These are phyloP conservation scores for Macrocybe gigantea DNA, from an alignment of 768 basidiomycete genomes.

Conservation along the genomic window DNA sequence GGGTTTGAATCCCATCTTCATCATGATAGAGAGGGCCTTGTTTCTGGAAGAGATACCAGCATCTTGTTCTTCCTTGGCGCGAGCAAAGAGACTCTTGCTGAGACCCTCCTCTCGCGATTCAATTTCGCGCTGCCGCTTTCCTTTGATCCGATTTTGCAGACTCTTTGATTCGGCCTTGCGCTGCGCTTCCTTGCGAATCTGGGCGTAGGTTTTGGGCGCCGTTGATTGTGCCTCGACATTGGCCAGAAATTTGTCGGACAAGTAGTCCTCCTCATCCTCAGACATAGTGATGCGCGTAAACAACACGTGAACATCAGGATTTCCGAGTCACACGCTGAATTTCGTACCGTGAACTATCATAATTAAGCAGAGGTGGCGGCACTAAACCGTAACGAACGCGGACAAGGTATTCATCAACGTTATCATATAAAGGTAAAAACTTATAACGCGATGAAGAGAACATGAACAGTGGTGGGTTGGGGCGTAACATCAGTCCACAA, in stretches of 20 bases:
- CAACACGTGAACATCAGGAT: slow-evolving; percentile 10
- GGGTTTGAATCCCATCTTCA: slow-evolving; percentile 90
- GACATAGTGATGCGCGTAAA: slow-evolving; percentile 40
- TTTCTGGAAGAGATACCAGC: slow-evolving; percentile 46
- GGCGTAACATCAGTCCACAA: slow-evolving; percentile 11
- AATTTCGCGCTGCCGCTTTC: slow-evolving; percentile 61
- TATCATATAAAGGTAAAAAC: no score
- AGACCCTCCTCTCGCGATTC: slow-evolving; percentile 77
- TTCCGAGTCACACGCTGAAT: not conserved
- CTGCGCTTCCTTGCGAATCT: slow-evolving; percentile 63
- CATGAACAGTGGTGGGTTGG: not conserved
- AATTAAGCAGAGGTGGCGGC: slow-evolving; percentile 29
- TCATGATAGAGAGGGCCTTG: slow-evolving; percentile 86
- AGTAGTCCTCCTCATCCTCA: slow-evolving; percentile 78
- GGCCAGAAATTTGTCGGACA: slow-evolving; percentile 80
- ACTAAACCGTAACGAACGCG: slow-evolving; percentile 39
- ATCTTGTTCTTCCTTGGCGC: slow-evolving; percentile 60
- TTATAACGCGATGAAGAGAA: not conserved
- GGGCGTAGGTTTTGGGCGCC: slow-evolving; percentile 58
- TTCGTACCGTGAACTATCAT: slow-evolving; percentile 17
- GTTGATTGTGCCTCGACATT: slow-evolving; percentile 27
- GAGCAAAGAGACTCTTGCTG: slow-evolving; percentile 74
- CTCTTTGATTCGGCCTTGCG: slow-evolving; percentile 55
- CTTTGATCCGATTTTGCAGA: slow-evolving; percentile 61
- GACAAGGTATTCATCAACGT: no score